Conservation (phyloP, 2,329 filamentous ascomycete species). For the Penicillium corylophilum region DNA sequence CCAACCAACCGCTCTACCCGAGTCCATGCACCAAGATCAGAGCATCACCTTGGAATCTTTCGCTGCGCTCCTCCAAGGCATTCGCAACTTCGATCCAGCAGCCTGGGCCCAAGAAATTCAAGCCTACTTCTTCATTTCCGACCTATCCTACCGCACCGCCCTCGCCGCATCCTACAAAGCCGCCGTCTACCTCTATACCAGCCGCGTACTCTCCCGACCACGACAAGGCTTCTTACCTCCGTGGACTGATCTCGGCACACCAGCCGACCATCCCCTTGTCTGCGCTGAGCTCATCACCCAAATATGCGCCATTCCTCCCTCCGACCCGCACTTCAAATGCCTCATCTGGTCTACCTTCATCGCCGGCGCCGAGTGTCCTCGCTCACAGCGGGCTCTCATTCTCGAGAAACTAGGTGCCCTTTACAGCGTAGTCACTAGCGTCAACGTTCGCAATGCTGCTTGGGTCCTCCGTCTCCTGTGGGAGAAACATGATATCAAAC, state of each 20-base stretch:
- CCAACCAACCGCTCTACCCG: constrained; percentile 29
- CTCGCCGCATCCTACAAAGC: constrained; percentile 45
- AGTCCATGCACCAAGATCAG: constrained; percentile 25
- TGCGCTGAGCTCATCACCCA: constrained; percentile 36
- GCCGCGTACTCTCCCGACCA: constrained; percentile 37
- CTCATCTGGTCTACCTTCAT: constrained; percentile 47
- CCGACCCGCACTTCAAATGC: constrained; percentile 44
- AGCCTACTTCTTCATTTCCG: constrained; percentile 45
- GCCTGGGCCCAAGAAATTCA: constrained; percentile 41
- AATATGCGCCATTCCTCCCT: constrained; percentile 35
- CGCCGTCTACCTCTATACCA: constrained; percentile 42
- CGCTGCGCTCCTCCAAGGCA: constrained; percentile 35
- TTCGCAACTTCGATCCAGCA: constrained; percentile 39
- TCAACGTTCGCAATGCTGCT: constrained; percentile 42
- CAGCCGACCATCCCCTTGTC: constrained; percentile 29
- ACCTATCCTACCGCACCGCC: constrained; percentile 49
- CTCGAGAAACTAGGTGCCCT: constrained; percentile 34
- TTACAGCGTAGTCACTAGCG: constrained; percentile 37
- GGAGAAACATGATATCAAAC: constrained; percentile 38
- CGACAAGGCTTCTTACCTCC: constrained; percentile 25
- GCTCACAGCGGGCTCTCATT: constrained; percentile 33
- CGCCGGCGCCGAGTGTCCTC: constrained; percentile 41
- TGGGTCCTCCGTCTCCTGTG: constrained; percentile 43
- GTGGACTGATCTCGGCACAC: constrained; percentile 27
- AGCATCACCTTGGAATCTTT: constrained; percentile 33